phyloP scores from a whole-genome alignment of 1,139 yeast genomes.

The Protomyces inouyei region DNA sequence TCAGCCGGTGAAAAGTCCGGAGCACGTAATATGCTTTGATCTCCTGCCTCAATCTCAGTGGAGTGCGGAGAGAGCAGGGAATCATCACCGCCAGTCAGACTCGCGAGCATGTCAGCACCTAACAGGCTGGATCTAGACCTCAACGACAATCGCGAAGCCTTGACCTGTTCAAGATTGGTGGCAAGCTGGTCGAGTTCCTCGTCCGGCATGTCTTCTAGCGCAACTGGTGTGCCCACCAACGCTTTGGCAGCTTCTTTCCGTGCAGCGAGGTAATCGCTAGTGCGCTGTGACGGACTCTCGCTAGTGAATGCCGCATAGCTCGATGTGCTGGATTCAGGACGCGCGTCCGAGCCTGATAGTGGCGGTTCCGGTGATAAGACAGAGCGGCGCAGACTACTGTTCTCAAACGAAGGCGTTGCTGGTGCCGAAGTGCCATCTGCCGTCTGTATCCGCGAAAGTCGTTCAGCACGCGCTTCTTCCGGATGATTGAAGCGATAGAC shows the following conservation, averaged over 20 bases:
- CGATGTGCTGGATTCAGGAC: neutral
- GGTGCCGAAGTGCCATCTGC: neutral
- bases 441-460: neutral
- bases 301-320: conserved; percentile 18
- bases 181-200: conserved; percentile 33
- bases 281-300: neutral
- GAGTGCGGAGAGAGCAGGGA: neutral
- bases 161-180: conserved; percentile 32
- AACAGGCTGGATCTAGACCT: conserved; percentile 17
- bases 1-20: neutral
- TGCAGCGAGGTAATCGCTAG: conserved; percentile 32
- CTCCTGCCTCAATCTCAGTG: neutral
- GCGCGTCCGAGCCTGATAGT: neutral
- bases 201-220: conserved; percentile 31
- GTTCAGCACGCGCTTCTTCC: conserved; percentile 32
- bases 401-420: conserved; percentile 3
- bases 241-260: conserved; percentile 32
- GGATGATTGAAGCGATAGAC: conserved; percentile 37
- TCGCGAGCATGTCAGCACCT: neutral
- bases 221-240: conserved; percentile 27
- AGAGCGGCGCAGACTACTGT: neutral
- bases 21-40: neutral
- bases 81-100: neutral
- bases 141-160: conserved; percentile 25
- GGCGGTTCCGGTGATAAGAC: neutral